Conservation (phyloP, 768 basidiomycete species). For the Rhodotorula toruloides region DNA sequence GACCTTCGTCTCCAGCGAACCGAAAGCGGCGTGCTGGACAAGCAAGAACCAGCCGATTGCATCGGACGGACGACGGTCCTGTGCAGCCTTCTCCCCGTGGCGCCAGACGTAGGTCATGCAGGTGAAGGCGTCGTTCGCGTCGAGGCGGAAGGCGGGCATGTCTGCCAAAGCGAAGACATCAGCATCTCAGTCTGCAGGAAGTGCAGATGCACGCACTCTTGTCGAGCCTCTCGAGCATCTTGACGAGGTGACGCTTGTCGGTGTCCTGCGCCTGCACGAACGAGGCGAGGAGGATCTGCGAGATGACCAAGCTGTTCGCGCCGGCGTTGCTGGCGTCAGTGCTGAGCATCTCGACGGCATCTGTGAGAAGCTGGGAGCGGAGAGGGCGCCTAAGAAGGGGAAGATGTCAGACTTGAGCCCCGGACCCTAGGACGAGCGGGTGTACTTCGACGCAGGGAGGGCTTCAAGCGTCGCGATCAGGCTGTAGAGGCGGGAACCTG, state of each 20-base stretch:
- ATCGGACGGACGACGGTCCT: not conserved
- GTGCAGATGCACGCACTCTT: not conserved
- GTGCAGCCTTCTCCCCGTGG: not conserved
- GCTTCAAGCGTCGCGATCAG: not conserved
- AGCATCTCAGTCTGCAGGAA: no score
- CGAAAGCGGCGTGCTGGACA: not conserved
- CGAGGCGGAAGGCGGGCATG: not conserved
- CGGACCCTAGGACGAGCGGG: no score
- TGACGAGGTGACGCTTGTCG: not conserved
- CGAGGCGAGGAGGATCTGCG: not conserved
- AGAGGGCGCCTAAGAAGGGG: not conserved
- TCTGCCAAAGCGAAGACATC: not conserved
- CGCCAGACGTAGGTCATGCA: slow-evolving; percentile 14
- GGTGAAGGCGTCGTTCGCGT: not conserved
- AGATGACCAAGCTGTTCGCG: no score
- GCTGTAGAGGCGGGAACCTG: not conserved
- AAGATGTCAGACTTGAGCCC: no score
- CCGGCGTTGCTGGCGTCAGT: not conserved
- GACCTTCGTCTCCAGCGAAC: not conserved
- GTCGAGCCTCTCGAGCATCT: not conserved
- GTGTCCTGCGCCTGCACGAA: not conserved
- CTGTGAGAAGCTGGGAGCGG: not conserved
- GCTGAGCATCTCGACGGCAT: not conserved
- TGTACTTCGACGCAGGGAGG: not conserved
- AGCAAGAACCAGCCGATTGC: slow-evolving; percentile 8